These are phyloP conservation scores for Solanum hybrid DNA, from an alignment of 305 asterid genomes.

Conservation along the genomic window DNA sequence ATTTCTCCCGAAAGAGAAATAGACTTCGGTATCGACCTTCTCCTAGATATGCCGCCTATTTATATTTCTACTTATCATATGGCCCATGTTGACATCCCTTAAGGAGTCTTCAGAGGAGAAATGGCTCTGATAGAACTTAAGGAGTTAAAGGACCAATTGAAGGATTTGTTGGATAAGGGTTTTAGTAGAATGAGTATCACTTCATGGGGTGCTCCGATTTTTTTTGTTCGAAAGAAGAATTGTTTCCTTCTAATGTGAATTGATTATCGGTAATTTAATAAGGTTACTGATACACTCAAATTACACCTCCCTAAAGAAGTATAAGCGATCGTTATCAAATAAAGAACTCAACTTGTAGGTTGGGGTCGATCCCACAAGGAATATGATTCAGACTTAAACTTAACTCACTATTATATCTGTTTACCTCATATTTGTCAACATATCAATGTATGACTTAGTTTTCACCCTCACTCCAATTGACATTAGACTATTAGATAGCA, in stretches of 20 bases:
- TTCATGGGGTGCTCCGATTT: not conserved
- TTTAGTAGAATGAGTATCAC: not conserved
- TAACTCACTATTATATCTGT: too few relatives aligned
- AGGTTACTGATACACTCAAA: not conserved
- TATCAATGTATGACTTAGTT: too few relatives aligned
- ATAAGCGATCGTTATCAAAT: too few relatives aligned
- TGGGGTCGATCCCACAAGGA: too few relatives aligned
- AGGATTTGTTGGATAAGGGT: not conserved
- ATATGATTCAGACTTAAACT: too few relatives aligned
- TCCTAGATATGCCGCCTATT: not conserved
- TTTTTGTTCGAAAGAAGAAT: not conserved
- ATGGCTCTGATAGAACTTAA: too few relatives aligned
- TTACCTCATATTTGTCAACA: too few relatives aligned
- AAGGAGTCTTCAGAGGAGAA: not conserved
- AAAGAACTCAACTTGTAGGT: too few relatives aligned
- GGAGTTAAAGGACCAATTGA: not conserved
- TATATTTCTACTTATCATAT: not conserved
- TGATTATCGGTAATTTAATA: too few relatives aligned
- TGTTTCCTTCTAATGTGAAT: not conserved
- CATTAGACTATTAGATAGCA: too few relatives aligned
- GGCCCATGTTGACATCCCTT: not conserved
- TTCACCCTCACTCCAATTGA: too few relatives aligned
- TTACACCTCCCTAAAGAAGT: too few relatives aligned
- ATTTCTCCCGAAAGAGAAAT: not conserved
- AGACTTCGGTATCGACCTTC: not conserved